A percentile compares a stretch with the other conserved stretches of the same genome.
phyloP scores from a whole-genome alignment of 202 grass and related monocot species.

The Musa balbisiana region DNA sequence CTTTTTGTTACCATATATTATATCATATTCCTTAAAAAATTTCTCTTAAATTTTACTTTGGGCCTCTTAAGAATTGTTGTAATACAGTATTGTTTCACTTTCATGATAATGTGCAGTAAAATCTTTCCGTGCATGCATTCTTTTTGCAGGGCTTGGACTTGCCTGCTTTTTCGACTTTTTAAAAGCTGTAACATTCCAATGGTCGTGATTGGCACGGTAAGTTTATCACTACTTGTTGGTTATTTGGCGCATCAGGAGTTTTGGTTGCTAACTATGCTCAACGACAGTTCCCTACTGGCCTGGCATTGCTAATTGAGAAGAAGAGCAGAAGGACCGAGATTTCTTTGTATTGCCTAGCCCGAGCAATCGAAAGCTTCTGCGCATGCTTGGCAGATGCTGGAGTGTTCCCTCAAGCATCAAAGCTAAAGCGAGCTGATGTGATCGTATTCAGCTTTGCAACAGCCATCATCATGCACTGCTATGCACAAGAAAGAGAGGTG shows the following conservation, averaged over 20 bases:
- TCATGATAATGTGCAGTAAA: neutral
- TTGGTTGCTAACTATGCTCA: slow-evolving; percentile 20
- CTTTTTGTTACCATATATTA: too few species aligned
- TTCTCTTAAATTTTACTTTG: too few species aligned
- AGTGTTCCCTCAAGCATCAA: slow-evolving; percentile 59
- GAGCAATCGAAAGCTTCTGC: slow-evolving; percentile 91
- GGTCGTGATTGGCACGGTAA: slow-evolving; percentile 61
- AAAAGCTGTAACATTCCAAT: slow-evolving; percentile 61
- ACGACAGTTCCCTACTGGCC: slow-evolving; percentile 63
- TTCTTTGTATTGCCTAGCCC: slow-evolving; percentile 81
- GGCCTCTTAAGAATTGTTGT: too few species aligned
- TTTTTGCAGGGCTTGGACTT: slow-evolving; percentile 76
- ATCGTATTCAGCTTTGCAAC: slow-evolving; percentile 76
- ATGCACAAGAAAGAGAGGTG: slow-evolving; percentile 87
- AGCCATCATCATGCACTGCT: slow-evolving; percentile 91
- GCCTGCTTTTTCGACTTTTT: slow-evolving; percentile 76
- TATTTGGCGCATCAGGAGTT: slow-evolving; percentile 20
- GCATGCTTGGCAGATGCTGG: slow-evolving; percentile 69
- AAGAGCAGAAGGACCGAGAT: slow-evolving; percentile 88
- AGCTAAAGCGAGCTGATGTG: slow-evolving; percentile 73
- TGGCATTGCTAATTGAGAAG: slow-evolving; percentile 90
- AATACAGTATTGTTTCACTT: neutral
- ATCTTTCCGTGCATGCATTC: slow-evolving; percentile 17
- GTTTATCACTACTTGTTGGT: neutral
- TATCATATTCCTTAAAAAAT: too few species aligned